Percentiles rank a stretch among this genome's conserved stretches.
phyloP scores from a whole-genome alignment of 2,329 filamentous ascomycete genomes.

The Sclerotinia minor region DNA sequence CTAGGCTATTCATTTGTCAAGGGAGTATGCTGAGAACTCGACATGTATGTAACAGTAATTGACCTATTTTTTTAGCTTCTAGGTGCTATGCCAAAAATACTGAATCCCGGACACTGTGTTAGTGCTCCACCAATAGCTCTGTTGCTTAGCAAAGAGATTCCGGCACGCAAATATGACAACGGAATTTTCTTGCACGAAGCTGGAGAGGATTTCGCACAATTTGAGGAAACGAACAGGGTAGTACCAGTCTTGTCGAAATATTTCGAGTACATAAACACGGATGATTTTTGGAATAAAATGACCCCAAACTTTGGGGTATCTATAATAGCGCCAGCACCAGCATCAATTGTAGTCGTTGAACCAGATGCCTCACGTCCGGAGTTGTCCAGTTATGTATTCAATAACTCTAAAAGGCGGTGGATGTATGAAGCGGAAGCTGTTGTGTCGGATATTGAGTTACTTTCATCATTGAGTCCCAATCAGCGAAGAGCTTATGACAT shows the following conservation, averaged over 20 bases:
- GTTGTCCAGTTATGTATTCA: not conserved
- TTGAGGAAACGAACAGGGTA: not conserved
- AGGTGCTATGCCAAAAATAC: not conserved
- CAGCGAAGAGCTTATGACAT: not conserved
- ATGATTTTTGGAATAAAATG: not conserved
- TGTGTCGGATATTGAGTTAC: not conserved
- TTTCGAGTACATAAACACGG: conserved; percentile 2
- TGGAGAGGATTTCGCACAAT: conserved; percentile 2
- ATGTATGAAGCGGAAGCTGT: not conserved
- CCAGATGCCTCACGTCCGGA: conserved; percentile 2
- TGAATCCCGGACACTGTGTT: not conserved
- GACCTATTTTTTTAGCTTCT: not conserved
- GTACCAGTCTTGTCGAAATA: not conserved
- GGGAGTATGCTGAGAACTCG: not conserved
- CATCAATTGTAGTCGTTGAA: conserved; percentile 1
- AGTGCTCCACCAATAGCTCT: not conserved
- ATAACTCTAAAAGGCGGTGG: not conserved
- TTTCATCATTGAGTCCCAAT: not conserved
- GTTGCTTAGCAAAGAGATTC: conserved; percentile 10
- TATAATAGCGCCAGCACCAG: conserved; percentile 12
- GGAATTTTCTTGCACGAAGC: conserved; percentile 16
- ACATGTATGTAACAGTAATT: not conserved
- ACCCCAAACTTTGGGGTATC: not conserved
- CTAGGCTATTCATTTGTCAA: conserved; percentile 13
- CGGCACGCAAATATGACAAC: conserved; percentile 2